phyloP scores from a whole-genome alignment of 2,329 filamentous ascomycete genomes.

The Fonsecaea erecta region DNA sequence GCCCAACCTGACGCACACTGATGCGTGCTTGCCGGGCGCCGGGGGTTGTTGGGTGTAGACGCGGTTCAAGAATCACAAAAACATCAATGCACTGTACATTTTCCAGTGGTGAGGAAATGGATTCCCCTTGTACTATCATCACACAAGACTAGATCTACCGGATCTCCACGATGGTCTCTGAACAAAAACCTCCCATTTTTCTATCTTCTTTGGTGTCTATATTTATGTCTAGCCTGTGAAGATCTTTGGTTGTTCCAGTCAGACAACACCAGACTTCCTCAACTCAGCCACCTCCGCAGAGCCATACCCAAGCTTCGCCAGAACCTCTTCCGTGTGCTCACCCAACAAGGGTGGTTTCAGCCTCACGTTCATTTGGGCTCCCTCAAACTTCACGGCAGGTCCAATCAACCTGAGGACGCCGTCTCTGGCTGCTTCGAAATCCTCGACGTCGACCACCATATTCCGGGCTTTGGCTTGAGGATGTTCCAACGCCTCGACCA shows the following conservation, averaged over 20 bases:
- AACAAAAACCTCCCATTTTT: constrained; percentile 10
- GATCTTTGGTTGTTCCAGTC: background rate
- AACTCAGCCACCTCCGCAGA: constrained; percentile 30
- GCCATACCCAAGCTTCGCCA: constrained; percentile 31
- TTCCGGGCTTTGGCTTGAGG: constrained; percentile 31
- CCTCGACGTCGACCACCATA: constrained; percentile 34
- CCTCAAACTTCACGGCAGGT: constrained; percentile 35
- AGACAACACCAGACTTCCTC: constrained; percentile 34
- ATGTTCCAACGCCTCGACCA: constrained; percentile 36
- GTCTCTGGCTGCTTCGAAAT: constrained; percentile 34
- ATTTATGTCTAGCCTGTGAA: constrained; percentile 7
- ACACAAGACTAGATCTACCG: constrained; percentile 31
- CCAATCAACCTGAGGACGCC: constrained; percentile 34
- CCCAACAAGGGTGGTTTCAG: constrained; percentile 34
- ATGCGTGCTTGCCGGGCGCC: constrained; percentile 2
- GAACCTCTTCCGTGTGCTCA: constrained; percentile 34
- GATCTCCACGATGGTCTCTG: constrained; percentile 32
- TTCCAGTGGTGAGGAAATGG: constrained; percentile 28
- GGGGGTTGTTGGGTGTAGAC: constrained; percentile 18
- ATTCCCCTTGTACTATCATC: constrained; percentile 34
- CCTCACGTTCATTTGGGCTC: constrained; percentile 26
- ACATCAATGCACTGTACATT: constrained; percentile 33
- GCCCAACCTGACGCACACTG: constrained; percentile 76
- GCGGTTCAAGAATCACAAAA: constrained; percentile 27
- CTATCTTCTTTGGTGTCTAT: constrained; percentile 4